phyloP scores from a whole-genome alignment of 768 basidiomycete species.

The Phaeotremella fagi region DNA sequence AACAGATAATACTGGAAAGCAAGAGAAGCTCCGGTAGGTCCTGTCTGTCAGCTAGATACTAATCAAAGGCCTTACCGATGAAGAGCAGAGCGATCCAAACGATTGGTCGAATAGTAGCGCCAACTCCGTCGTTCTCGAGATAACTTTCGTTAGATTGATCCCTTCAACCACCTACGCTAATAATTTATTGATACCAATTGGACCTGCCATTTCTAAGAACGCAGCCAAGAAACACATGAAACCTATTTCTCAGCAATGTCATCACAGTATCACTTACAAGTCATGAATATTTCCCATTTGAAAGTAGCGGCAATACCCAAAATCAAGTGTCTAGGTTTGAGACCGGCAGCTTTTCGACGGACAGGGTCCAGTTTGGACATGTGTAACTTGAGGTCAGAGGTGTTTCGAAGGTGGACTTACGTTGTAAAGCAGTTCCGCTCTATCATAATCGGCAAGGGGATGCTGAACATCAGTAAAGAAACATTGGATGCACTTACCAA shows the following conservation, averaged over 20 bases:
- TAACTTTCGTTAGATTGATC: slow-evolving; percentile 37
- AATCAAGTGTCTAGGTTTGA: slow-evolving; percentile 53
- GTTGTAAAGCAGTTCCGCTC: slow-evolving; percentile 42
- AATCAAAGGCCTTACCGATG: slow-evolving; percentile 35
- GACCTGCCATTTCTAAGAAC: slow-evolving; percentile 46
- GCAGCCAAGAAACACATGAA: slow-evolving; percentile 26
- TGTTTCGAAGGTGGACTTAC: slow-evolving; percentile 5
- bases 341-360: slow-evolving; percentile 38
- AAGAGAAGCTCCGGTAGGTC: slow-evolving; percentile 46
- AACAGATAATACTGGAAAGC: slow-evolving; percentile 56
- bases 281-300: slow-evolving; percentile 20
- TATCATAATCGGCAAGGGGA: slow-evolving; percentile 53
- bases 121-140: slow-evolving; percentile 57
- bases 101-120: slow-evolving; percentile 59
- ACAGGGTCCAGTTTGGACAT: slow-evolving; percentile 50
- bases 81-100: slow-evolving; percentile 60
- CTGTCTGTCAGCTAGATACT: background rate
- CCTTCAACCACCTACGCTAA: slow-evolving; percentile 44
- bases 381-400: slow-evolving; percentile 23
- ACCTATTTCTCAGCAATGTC: slow-evolving; percentile 5
- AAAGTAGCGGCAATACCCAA: slow-evolving; percentile 51
- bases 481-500: slow-evolving; percentile 15
- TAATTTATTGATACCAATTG: slow-evolving; percentile 51
- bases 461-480: slow-evolving; percentile 38
- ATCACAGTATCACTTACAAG: slow-evolving; percentile 5